Evolutionary conservation across 2,329 filamentous ascomycete genomes (phyloP), one percentile per base, ranked within the genome.

Genomic region (Botryosphaeria dothidea): DNA sequence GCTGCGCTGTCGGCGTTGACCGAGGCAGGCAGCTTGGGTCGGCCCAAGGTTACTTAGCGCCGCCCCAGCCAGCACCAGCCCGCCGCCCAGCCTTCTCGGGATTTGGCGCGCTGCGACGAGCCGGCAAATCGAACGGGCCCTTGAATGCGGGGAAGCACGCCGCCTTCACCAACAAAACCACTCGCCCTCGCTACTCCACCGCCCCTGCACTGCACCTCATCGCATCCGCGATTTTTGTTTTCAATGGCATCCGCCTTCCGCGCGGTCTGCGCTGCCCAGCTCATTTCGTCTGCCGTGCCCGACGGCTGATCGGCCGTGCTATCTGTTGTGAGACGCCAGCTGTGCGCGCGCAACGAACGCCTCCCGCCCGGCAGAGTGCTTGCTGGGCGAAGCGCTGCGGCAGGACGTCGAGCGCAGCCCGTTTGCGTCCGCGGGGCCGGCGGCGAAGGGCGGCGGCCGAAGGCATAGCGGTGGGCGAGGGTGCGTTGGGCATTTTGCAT

Each of bases 1-100:
- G 31, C 31, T 8, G 31, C 31, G 31, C 31, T 25, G 62, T 45
- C 62, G 51, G 62, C 62, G 48, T 25, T 27, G 49, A 23, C 61
- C 61, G 61, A 64, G 61, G 61, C 61, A 56, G 48, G 45, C 46
- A 51, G 31, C 51, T 56, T 23, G 52, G 52, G 17, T 34, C 13
- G 13, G 31, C 31, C n/a, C n/a, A n/a, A n/a, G n/a, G n/a, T n/a
- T n/a, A n/a, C n/a, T n/a, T n/a, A n/a, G n/a, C n/a, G n/a, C 21
- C n/a, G 29, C n/a, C 17, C 23, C 46, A n/a, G 23, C 46, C 13
- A 34, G 38, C 38, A 17, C 4, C 38, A 41, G 38, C 46, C 17
- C 46, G 34, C 11, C 6, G 19, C 21, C 52, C 36, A 41, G 52
- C 34, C 52, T 29, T 57, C n/a, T n/a, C 52, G 54, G 54, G 54